phyloP scores from a whole-genome alignment of 495 filamentous ascomycete genomes.

The Letharia lupina region DNA sequence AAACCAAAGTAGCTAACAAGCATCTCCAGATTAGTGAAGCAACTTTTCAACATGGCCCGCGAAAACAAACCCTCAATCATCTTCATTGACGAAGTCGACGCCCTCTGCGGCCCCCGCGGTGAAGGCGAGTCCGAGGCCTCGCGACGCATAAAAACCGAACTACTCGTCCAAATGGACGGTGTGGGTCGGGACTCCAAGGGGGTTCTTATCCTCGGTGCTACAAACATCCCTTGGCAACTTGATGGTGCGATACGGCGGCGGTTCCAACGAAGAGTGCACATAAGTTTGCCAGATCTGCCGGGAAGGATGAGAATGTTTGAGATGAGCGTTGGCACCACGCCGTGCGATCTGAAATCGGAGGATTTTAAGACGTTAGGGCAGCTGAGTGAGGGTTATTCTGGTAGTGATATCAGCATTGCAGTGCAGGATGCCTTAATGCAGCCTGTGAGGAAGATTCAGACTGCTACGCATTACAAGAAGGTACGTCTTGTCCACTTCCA shows the following conservation, averaged over 20 bases:
- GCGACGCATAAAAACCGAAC: slow-evolving; percentile 93
- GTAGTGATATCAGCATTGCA: slow-evolving; percentile 90
- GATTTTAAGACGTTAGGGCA: slow-evolving; percentile 75
- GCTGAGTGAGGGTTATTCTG: slow-evolving; percentile 86
- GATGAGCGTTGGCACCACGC: slow-evolving; percentile 81
- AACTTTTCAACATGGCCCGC: slow-evolving; percentile 94
- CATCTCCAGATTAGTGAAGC: slow-evolving; percentile 72
- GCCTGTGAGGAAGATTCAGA: slow-evolving; percentile 93
- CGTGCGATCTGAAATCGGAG: slow-evolving; percentile 67
- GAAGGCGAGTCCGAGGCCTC: slow-evolving; percentile 98
- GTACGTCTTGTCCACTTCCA: slow-evolving; percentile 33
- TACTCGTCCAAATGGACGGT: slow-evolving; percentile 98
- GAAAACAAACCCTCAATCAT: slow-evolving; percentile 98
- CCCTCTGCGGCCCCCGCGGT: slow-evolving; percentile 88
- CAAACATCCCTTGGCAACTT: slow-evolving; percentile 98
- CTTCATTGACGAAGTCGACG: slow-evolving; percentile 99
- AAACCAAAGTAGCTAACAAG: background rate
- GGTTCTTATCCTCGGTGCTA: slow-evolving; percentile 91
- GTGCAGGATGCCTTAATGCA: slow-evolving; percentile 98
- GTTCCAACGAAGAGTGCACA: slow-evolving; percentile 94
- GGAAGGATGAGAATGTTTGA: slow-evolving; percentile 97
- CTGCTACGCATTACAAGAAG: slow-evolving; percentile 96
- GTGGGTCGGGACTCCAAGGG: slow-evolving; percentile 91
- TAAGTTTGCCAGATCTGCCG: slow-evolving; percentile 78
- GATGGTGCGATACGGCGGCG: slow-evolving; percentile 95